A percentile compares a stretch with the other conserved stretches of the same genome.
These are phyloP conservation scores for Symbiodinium pilosum DNA, from an alignment of 73 alveolate genomes.

Conservation along the genomic window DNA sequence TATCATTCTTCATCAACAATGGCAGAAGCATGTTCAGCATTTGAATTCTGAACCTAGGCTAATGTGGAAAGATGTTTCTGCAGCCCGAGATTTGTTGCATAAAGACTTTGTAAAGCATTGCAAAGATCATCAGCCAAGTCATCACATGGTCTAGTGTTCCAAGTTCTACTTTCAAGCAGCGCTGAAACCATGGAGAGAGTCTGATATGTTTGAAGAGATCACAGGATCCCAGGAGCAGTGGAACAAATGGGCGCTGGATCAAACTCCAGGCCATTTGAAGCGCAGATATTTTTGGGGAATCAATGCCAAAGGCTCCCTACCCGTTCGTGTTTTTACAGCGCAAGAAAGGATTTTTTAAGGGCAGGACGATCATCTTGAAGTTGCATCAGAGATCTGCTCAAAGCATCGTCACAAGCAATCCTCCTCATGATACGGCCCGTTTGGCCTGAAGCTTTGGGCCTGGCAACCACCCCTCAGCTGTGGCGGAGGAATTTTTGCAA, in stretches of 20 bases:
- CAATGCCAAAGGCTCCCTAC: neutral
- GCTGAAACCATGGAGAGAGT: neutral
- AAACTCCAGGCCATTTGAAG: neutral
- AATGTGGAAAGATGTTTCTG: neutral
- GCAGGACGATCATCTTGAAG: neutral
- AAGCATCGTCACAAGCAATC: too few relatives aligned
- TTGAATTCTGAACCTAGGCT: neutral
- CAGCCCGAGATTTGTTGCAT: neutral
- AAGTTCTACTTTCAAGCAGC: neutral
- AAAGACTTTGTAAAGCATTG: neutral
- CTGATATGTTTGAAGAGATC: neutral
- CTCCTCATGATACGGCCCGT: too few relatives aligned
- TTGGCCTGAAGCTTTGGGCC: neutral
- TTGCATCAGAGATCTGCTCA: neutral
- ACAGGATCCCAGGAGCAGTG: neutral
- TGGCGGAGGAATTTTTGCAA: too few relatives aligned
- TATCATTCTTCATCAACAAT: neutral
- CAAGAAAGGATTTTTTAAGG: neutral
- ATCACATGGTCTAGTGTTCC: neutral
- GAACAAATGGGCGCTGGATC: neutral
- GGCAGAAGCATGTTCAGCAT: neutral
- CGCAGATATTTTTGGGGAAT: too few relatives aligned
- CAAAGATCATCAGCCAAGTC: neutral
- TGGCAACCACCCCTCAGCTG: neutral
- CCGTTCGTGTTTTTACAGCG: neutral